Evolutionary conservation across 164 flowering plant species (phyloP).

Genomic region (Annona cherimola): DNA sequence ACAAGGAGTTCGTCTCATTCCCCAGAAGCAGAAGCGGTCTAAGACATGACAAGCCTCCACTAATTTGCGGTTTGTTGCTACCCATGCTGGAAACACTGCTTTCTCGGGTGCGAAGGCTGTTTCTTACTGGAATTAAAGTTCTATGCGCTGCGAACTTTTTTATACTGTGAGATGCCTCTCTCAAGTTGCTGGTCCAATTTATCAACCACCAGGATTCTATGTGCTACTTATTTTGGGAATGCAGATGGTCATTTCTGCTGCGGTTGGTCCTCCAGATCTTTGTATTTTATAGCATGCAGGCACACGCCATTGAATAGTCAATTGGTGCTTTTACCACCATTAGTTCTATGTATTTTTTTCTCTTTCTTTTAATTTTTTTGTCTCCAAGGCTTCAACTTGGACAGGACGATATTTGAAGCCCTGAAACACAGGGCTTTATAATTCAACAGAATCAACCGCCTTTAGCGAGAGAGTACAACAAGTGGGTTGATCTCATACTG

Average conservation of each 20-base stretch:
- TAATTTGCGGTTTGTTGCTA: not conserved
- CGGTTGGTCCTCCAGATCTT: constrained; percentile 7
- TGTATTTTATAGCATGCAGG: not conserved
- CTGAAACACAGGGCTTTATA: not conserved
- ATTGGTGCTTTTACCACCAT: not conserved
- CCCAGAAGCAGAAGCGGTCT: constrained; percentile 67
- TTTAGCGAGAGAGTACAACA: too few species aligned
- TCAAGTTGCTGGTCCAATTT: constrained; percentile 10
- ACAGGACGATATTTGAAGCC: not conserved
- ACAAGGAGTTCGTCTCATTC: constrained; percentile 78
- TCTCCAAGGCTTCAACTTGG: not conserved
- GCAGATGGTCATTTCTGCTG: not conserved
- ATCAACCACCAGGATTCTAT: not conserved
- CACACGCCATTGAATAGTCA: not conserved
- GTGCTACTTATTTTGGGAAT: not conserved
- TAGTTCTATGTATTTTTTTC: not conserved
- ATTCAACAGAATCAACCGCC: too few species aligned
- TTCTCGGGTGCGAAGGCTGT: constrained; percentile 8
- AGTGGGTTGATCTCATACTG: too few species aligned
- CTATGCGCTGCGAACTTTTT: not conserved
- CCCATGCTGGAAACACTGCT: not conserved
- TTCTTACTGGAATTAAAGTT: constrained; percentile 1
- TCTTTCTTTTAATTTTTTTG: not conserved
- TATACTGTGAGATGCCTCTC: not conserved
- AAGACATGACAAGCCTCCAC: constrained; percentile 20